phyloP scores from a whole-genome alignment of 192 early-diverging fungal genomes.

The Podila clonocystis region DNA sequence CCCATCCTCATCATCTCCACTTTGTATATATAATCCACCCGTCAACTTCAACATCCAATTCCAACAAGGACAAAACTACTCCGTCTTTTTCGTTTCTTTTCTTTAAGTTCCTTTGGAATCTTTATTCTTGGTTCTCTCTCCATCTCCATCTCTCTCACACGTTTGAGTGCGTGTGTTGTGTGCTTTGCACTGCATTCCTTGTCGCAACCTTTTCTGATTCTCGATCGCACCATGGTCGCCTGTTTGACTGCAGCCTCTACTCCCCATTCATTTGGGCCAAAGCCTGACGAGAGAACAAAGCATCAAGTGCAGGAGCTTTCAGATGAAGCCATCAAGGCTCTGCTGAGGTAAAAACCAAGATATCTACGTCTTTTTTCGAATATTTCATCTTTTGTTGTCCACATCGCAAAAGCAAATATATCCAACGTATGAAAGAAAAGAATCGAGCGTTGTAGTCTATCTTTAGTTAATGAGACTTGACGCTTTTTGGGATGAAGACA shows the following conservation, averaged over 20 bases:
- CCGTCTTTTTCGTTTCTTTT: conserved; percentile 8
- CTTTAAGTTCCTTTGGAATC: neutral
- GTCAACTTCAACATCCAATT: neutral
- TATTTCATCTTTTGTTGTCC: conserved; percentile 1
- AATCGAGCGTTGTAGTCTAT: neutral
- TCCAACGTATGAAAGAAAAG: neutral
- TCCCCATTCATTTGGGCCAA: conserved; percentile 19
- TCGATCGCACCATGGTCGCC: conserved; percentile 31
- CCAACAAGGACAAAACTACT: neutral
- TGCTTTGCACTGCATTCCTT: neutral
- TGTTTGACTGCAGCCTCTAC: conserved; percentile 38
- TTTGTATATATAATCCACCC: neutral
- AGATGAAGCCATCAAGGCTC: conserved; percentile 49
- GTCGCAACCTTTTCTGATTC: conserved; percentile 4
- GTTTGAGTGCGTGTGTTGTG: neutral
- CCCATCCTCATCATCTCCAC: neutral
- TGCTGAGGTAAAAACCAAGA: conserved; percentile 38
- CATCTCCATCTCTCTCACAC: neutral
- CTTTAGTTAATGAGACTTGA: no score
- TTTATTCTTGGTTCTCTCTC: neutral
- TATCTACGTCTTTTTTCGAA: conserved; percentile 1
- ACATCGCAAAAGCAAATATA: neutral
- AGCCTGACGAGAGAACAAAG: conserved; percentile 30
- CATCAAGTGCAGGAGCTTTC: conserved; percentile 41
- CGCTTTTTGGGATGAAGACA: no score